Conservation (phyloP, 495 filamentous ascomycete genomes). For the Neurospora africana region DNA sequence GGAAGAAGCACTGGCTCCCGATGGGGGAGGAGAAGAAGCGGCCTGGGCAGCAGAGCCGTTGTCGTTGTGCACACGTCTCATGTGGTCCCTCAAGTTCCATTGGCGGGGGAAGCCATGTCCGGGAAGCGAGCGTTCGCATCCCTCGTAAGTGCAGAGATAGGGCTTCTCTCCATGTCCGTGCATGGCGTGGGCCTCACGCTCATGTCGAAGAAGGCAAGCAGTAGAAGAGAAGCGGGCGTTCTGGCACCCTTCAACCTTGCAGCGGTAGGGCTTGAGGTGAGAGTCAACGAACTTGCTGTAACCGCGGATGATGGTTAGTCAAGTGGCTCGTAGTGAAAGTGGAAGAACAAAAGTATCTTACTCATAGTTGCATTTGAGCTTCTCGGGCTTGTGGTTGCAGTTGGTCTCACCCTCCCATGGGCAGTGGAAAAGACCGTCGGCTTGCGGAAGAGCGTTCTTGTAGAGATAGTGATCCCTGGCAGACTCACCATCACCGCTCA, state of each 20-base stretch:
- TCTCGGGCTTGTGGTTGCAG: conserved; percentile 77
- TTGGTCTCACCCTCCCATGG: conserved; percentile 64
- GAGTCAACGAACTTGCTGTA: conserved; percentile 88
- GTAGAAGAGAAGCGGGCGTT: conserved; percentile 83
- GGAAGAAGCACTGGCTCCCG: conserved; percentile 19
- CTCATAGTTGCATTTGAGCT: conserved; percentile 97
- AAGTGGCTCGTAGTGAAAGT: conserved; percentile 1
- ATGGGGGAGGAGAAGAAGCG: conserved; percentile 26
- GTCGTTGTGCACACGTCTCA: conserved; percentile 86
- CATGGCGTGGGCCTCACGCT: conserved; percentile 88
- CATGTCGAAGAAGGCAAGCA: conserved; percentile 86
- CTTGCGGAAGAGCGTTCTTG: conserved; percentile 50
- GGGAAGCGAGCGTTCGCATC: conserved; percentile 67
- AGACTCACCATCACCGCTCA: conserved; percentile 46
- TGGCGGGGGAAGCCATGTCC: conserved; percentile 84
- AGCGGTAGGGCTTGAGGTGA: conserved; percentile 86
- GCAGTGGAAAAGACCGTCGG: conserved; percentile 83
- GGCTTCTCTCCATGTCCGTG: conserved; percentile 89
- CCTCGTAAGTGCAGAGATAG: conserved; percentile 71
- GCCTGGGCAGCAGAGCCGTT: conserved; percentile 31
- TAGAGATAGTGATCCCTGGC: conserved; percentile 73
- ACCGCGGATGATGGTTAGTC: conserved; percentile 22
- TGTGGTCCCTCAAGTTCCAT: conserved; percentile 92
- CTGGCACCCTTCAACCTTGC: conserved; percentile 68
- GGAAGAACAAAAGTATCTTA: conserved; percentile 36